Evolutionary conservation across 2,329 filamentous ascomycete species (phyloP).

Genomic region (Aspergillus quadricinctus): DNA sequence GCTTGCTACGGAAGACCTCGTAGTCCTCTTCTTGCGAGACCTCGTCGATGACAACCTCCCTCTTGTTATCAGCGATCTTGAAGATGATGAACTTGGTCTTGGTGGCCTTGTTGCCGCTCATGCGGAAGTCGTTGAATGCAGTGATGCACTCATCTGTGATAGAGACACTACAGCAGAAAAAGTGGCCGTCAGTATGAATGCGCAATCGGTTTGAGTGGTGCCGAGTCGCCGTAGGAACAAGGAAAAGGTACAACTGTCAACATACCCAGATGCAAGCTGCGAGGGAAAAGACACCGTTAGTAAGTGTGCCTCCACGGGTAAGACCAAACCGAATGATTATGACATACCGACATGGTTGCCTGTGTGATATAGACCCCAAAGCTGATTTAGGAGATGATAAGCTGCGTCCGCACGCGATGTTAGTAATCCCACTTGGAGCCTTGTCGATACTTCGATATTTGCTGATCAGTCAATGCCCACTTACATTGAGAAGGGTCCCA

Average conservation of each 20-base stretch:
- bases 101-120: constrained; percentile 30
- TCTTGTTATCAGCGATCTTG: constrained; percentile 50
- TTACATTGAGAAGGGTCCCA: background rate
- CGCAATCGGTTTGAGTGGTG: background rate
- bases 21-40: constrained; percentile 43
- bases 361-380: constrained; percentile 18
- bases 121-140: constrained; percentile 45
- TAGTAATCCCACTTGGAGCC: constrained; percentile 10
- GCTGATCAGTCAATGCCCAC: constrained; percentile 7
- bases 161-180: constrained; percentile 35
- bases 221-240: background rate
- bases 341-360: constrained; percentile 34
- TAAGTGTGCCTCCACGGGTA: background rate
- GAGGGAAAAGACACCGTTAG: constrained; percentile 8
- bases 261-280: constrained; percentile 36
- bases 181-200: constrained; percentile 16
- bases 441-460: background rate
- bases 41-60: constrained; percentile 47
- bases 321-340: background rate
- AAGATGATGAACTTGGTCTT: constrained; percentile 49
- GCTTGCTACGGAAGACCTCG: constrained; percentile 45
- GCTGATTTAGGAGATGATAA: constrained; percentile 18
- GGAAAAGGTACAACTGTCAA: constrained; percentile 4
- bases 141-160: constrained; percentile 45
- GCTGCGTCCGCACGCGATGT: constrained; percentile 28